Evolutionary conservation across 208 protist species (phyloP), one percentile per base, ranked within the genome.

Genomic region (Leishmania aethiopica): DNA sequence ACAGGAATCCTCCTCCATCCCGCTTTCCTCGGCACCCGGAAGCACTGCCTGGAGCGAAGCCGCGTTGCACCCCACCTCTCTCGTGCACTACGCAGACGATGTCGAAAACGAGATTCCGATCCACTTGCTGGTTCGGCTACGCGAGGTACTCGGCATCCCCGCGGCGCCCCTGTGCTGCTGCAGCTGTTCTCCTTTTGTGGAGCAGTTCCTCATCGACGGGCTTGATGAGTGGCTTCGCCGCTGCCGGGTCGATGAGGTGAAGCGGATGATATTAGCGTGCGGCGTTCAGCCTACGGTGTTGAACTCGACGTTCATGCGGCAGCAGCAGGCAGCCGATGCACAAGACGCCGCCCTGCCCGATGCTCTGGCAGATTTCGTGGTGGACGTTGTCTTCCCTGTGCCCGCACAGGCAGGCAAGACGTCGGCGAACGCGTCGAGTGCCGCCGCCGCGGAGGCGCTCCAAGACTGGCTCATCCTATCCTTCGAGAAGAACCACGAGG

Each of bases 131-230:
- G 40, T 89, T 66, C 91, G 91, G 1, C 78, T 95, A 49, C 71
- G 75, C 5, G 86, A 90, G 72, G 87, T 90, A 0, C 84, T 95
- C 49, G 81, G 83, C 22, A 82, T 47, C 10, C 17, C 32, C 59
- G 35, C 53, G 2, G 51, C 73, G 32, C 32, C 72, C 17, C 37
- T 40, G 28, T 75, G 53, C 32, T 86, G 53, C 49, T 75, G 69
- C 69, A 89, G 86, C 7, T 22, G 40, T 10, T 84, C 85, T 0
- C 84, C 91, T 13, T 42, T 96, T 22, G 73, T 83, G 45, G 93
- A 96, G 83, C 95, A 97, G 87, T 88, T 96, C 67, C 84, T 96
- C 51, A 91, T 97, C 76, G 95, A 97, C 76, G 93, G 84, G 0
- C 25, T 97, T 19, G 95, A 96, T 69, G 83, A 83, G 4, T 97